Evolutionary conservation across 805 yeast genomes (phyloP).

Genomic region (Schwanniomyces polymorphus): DNA sequence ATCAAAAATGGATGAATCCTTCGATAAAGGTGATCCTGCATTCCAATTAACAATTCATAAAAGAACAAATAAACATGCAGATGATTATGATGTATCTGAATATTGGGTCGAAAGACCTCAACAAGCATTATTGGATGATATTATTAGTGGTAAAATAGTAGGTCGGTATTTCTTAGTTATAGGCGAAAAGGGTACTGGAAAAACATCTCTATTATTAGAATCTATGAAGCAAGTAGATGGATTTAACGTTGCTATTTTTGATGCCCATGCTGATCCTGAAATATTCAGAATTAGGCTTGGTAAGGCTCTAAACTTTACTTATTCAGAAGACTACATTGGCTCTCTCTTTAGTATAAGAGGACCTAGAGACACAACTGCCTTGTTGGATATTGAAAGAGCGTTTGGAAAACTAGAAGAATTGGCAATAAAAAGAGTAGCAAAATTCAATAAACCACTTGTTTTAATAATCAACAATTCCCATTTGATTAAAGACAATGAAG

Average conservation of each 20-base stretch:
- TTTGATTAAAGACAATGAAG: slow-evolving; percentile 71
- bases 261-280: slow-evolving; percentile 86
- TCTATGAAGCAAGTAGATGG: slow-evolving; percentile 66
- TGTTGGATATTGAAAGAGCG: slow-evolving; percentile 80
- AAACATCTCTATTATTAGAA: slow-evolving; percentile 72
- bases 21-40: slow-evolving; percentile 66
- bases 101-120: slow-evolving; percentile 72
- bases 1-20: slow-evolving; percentile 63
- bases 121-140: slow-evolving; percentile 62
- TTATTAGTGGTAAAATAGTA: slow-evolving; percentile 58
- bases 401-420: slow-evolving; percentile 73
- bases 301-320: slow-evolving; percentile 69
- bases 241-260: slow-evolving; percentile 64
- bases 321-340: slow-evolving; percentile 80
- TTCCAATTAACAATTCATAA: slow-evolving; percentile 58
- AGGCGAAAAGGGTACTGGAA: slow-evolving; percentile 89
- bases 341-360: slow-evolving; percentile 78
- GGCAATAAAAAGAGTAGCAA: slow-evolving; percentile 50
- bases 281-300: slow-evolving; percentile 77
- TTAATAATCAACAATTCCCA: slow-evolving; percentile 75
- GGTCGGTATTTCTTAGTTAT: slow-evolving; percentile 73
- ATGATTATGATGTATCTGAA: slow-evolving; percentile 24
- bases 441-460: slow-evolving; percentile 54
- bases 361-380: slow-evolving; percentile 81
- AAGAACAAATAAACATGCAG: slow-evolving; percentile 32